Base-by-base conservation (phyloP, 1,284 basidiomycete genomes). In the Boletus sp. region DNA sequence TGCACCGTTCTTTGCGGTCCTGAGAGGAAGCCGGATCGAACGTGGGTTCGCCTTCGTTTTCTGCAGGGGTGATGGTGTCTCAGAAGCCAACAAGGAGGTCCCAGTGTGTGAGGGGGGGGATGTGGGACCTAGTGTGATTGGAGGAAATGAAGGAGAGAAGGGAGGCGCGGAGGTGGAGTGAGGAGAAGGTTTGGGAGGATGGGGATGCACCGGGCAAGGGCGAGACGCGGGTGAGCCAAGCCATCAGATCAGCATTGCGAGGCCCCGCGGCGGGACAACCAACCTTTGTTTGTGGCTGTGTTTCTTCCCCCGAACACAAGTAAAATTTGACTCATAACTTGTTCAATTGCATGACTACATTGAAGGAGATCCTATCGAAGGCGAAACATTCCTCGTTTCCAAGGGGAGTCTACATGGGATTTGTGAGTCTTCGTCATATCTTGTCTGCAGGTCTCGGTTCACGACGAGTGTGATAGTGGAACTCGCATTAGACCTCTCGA, bases 231-330 rank as follows among this genome's bases (percentile, higher is more conserved):
- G n/a, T n/a, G n/a, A n/a, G 76, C 52, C 84, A 85, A 0, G 83
- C 83, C 0, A 88, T 88, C 41, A 92, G 84, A 72, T 98, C 95
- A 54, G n/a, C n/a, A n/a, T n/a, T 89, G 89, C 47, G 95, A 94
- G 2, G 90, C 86, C 36, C 85, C n/a, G n/a, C n/a, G n/a, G n/a
- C n/a, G n/a, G n/a, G n/a, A n/a, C n/a, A n/a, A n/a, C n/a, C n/a
- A n/a, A n/a, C n/a, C n/a, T n/a, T n/a, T n/a, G n/a, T n/a, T n/a
- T n/a, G n/a, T n/a, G n/a, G n/a, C n/a, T n/a, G n/a, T n/a, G n/a
- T n/a, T n/a, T n/a, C n/a, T n/a, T n/a, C n/a, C n/a, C n/a, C n/a
- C n/a, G n/a, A n/a, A n/a, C n/a, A n/a, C n/a, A n/a, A n/a, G n/a
- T n/a, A n/a, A n/a, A n/a, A n/a, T n/a, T n/a, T n/a, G n/a, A n/a